Percentiles rank a stretch among this genome's conserved stretches.
Conservation (phyloP, 306 rosid genomes). For the Rubus idaeus region DNA sequence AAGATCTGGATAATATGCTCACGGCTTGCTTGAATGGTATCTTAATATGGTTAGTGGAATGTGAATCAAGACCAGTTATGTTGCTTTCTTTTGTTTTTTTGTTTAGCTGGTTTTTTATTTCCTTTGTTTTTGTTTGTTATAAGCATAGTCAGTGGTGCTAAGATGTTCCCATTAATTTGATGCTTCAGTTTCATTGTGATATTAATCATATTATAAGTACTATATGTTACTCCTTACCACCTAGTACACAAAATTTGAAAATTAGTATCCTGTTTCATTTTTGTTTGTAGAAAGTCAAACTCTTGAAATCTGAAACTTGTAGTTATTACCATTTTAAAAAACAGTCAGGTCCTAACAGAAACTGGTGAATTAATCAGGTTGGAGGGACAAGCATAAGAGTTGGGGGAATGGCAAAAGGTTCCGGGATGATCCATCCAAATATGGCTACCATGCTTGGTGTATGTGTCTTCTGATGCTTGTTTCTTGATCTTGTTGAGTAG, state of each 20-base stretch:
- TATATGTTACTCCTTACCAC: no score
- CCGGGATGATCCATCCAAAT: slow-evolving; percentile 99
- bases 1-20: background rate
- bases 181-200: background rate
- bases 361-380: slow-evolving; percentile 48
- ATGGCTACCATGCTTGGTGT: slow-evolving; percentile 99
- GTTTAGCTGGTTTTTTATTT: no score
- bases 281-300: background rate
- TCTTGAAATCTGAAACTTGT: background rate
- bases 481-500: background rate
- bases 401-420: slow-evolving; percentile 99
- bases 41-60: background rate
- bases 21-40: background rate
- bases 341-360: slow-evolving; percentile 11
- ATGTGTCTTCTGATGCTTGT: slow-evolving; percentile 36
- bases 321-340: background rate
- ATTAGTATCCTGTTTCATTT: background rate
- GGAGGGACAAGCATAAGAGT: slow-evolving; percentile 65
- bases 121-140: no score
- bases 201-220: background rate
- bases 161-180: background rate
- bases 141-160: background rate
- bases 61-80: background rate
- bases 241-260: no score
- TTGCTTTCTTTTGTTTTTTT: background rate